These are phyloP conservation scores for Lactarius pseudohatsudake DNA, from an alignment of 768 basidiomycete genomes.

Conservation along the genomic window DNA sequence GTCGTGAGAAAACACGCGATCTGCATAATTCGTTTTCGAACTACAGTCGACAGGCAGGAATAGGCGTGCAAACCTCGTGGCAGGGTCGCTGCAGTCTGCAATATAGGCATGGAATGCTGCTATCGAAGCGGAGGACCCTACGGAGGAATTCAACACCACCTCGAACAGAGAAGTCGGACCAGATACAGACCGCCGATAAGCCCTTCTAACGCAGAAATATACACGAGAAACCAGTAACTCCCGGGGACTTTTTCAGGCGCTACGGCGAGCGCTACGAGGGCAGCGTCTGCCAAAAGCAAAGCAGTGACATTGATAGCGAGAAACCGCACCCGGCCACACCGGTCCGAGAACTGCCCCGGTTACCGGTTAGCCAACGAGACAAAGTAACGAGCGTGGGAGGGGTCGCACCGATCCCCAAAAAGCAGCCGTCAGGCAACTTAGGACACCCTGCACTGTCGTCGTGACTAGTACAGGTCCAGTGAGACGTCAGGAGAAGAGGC, in stretches of 20 bases:
- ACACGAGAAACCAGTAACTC: slow-evolving; percentile 76
- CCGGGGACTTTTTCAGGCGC: slow-evolving; percentile 66
- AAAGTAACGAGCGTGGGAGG: background rate
- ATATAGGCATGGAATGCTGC: slow-evolving; percentile 66
- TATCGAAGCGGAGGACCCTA: slow-evolving; percentile 47
- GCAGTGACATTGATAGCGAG: slow-evolving; percentile 64
- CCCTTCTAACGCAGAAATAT: slow-evolving; percentile 69
- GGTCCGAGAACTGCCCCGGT: slow-evolving; percentile 65
- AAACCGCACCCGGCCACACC: slow-evolving; percentile 65
- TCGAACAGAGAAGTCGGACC: background rate
- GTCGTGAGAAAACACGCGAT: slow-evolving; percentile 63
- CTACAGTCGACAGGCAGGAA: slow-evolving; percentile 10
- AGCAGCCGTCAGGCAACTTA: slow-evolving; percentile 75
- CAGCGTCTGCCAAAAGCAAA: slow-evolving; percentile 59
- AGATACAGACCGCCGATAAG: slow-evolving; percentile 60
- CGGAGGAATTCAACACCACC: background rate
- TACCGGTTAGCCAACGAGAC: background rate
- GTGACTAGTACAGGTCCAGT: slow-evolving; percentile 46
- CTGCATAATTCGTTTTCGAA: slow-evolving; percentile 37
- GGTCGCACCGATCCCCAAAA: slow-evolving; percentile 81
- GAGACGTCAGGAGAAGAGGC: background rate
- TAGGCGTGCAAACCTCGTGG: slow-evolving; percentile 29
- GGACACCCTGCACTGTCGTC: slow-evolving; percentile 61
- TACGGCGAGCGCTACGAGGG: slow-evolving; percentile 62
- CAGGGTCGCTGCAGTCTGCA: slow-evolving; percentile 61